Evolutionary conservation across 2,329 filamentous ascomycete species (phyloP).

Genomic region (Pseudogymnoascus sp.): DNA sequence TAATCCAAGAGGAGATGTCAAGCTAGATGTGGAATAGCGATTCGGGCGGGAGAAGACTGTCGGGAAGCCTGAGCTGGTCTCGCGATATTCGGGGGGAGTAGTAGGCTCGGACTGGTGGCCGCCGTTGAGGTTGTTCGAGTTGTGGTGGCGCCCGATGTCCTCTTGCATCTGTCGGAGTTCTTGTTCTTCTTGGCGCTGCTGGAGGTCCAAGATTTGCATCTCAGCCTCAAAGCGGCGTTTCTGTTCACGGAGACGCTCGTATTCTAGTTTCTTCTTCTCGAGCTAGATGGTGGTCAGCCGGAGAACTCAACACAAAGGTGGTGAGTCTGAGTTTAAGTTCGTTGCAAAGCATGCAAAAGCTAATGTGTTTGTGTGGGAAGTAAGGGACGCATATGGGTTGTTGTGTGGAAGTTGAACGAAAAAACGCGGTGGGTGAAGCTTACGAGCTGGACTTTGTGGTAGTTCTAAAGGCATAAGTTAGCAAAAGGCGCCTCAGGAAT

Average conservation of each 20-base stretch:
- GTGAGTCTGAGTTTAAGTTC: not conserved
- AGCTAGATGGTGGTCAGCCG: slow-evolving; percentile 52
- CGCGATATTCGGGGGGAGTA: slow-evolving; percentile 87
- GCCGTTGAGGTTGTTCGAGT: slow-evolving; percentile 33
- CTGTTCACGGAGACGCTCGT: slow-evolving; percentile 83
- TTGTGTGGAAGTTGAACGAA: not conserved
- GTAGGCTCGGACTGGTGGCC: slow-evolving; percentile 91
- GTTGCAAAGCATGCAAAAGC: not conserved
- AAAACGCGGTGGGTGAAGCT: slow-evolving; percentile 30
- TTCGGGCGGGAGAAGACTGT: slow-evolving; percentile 76
- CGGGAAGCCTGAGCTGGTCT: slow-evolving; percentile 62
- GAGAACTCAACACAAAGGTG: not conserved
- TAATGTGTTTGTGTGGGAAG: not conserved
- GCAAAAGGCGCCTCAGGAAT: slow-evolving; percentile 13
- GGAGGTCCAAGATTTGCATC: slow-evolving; percentile 81
- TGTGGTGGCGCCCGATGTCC: slow-evolving; percentile 55
- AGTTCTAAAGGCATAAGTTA: slow-evolving; percentile 40
- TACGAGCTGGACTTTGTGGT: slow-evolving; percentile 73
- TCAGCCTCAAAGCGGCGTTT: slow-evolving; percentile 85
- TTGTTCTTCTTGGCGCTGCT: slow-evolving; percentile 73
- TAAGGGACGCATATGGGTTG: not conserved
- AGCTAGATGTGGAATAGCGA: slow-evolving; percentile 80
- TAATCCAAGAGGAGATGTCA: slow-evolving; percentile 66
- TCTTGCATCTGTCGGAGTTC: slow-evolving; percentile 81
- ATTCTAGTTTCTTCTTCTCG: slow-evolving; percentile 88